phyloP scores from a whole-genome alignment of 305 asterid genomes.

The Fraxinus velutina region DNA sequence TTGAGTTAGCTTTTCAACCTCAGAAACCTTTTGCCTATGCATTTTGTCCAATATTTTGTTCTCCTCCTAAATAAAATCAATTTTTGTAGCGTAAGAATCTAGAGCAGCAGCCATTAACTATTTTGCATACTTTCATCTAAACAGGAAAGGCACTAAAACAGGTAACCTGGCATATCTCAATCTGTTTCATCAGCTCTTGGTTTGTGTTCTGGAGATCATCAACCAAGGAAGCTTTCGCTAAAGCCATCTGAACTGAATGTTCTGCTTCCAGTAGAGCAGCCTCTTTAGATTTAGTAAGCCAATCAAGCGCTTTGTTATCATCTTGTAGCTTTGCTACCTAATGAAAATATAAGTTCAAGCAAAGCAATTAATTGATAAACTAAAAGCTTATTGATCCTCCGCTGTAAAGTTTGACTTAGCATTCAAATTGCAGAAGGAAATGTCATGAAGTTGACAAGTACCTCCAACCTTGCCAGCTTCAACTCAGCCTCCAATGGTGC shows the following conservation, averaged over 20 bases:
- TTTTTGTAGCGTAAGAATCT: too few relatives aligned
- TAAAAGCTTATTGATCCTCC: background rate
- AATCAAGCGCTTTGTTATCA: conserved; percentile 80
- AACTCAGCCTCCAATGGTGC: conserved; percentile 56
- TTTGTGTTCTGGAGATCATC: conserved; percentile 90
- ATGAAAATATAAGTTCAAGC: conserved; percentile 23
- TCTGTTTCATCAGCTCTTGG: conserved; percentile 82
- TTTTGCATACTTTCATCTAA: too few relatives aligned
- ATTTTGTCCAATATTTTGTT: too few relatives aligned
- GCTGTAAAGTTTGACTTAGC: background rate
- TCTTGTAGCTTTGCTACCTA: conserved; percentile 87
- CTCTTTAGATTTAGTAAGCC: conserved; percentile 92
- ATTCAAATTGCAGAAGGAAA: conserved; percentile 12
- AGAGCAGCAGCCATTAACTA: too few relatives aligned
- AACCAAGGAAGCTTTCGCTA: conserved; percentile 89
- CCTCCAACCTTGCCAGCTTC: conserved; percentile 80
- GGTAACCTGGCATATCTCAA: conserved; percentile 88
- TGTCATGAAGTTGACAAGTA: conserved; percentile 25
- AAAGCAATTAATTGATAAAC: conserved; percentile 6
- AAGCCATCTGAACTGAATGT: conserved; percentile 74
- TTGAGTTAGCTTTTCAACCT: too few relatives aligned
- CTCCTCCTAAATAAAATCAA: too few relatives aligned
- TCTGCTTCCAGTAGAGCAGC: conserved; percentile 89
- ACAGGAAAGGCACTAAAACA: conserved; percentile 2
- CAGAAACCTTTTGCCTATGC: too few relatives aligned